phyloP scores from a whole-genome alignment of 768 basidiomycete species.

The Leccinum incarnatum region DNA sequence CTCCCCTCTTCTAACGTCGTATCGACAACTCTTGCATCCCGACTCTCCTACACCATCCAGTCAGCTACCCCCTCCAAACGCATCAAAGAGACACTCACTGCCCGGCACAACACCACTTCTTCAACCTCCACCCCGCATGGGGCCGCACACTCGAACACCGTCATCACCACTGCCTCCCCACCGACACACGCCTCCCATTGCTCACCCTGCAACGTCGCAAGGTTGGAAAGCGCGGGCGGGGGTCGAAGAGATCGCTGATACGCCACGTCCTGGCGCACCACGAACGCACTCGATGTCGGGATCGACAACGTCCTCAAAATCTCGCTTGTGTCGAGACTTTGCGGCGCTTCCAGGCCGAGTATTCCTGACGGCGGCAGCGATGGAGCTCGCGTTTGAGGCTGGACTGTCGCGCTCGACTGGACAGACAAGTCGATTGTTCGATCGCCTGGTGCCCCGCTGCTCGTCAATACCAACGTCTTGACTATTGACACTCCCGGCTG shows the following conservation, averaged over 20 bases:
- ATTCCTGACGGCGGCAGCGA: conserved; percentile 5
- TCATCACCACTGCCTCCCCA: conserved; percentile 56
- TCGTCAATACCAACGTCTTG: conserved; percentile 64
- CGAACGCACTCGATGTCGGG: conserved; percentile 63
- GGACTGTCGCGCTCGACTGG: conserved; percentile 46
- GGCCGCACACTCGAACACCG: conserved; percentile 51
- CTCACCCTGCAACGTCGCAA: conserved; percentile 51
- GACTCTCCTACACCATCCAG: conserved; percentile 37
- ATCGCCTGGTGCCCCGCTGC: conserved; percentile 62
- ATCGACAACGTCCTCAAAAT: conserved; percentile 42
- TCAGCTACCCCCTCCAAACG: neutral
- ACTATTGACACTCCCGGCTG: conserved; percentile 51
- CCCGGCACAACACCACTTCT: conserved; percentile 42
- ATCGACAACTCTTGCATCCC: conserved; percentile 46
- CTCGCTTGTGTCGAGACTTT: conserved; percentile 24
- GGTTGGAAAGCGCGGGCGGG: conserved; percentile 49
- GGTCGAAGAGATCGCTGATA: conserved; percentile 48
- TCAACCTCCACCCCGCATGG: conserved; percentile 58
- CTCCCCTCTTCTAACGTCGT: conserved; percentile 50
- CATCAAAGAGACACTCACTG: conserved; percentile 37
- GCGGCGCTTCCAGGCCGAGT: neutral
- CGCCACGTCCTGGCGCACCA: conserved; percentile 46
- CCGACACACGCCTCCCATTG: conserved; percentile 47
- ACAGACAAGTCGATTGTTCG: conserved; percentile 81
- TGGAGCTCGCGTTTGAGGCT: neutral